Evolutionary conservation across 73 alveolate genomes (phyloP).

Genomic region (Tetrahymena thermophila): DNA sequence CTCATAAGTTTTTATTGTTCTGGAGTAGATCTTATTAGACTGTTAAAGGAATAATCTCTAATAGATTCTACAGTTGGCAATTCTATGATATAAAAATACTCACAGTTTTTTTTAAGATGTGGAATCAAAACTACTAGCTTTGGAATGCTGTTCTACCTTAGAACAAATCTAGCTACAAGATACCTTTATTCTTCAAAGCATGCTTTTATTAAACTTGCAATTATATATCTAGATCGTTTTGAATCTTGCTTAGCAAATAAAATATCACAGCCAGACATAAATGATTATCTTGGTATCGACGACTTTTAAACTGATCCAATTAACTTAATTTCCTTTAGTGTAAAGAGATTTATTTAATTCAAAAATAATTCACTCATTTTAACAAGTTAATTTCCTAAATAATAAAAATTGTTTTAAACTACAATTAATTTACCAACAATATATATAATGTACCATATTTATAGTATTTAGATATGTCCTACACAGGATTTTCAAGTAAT

Average conservation of each 20-base stretch:
- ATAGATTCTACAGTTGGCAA: background rate
- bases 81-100: background rate
- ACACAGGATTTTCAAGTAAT: background rate
- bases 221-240: background rate
- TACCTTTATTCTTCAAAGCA: background rate
- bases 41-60: background rate
- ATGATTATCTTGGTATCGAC: background rate
- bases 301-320: background rate
- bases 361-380: background rate
- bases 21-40: background rate
- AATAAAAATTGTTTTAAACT: background rate
- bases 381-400: background rate
- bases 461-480: background rate
- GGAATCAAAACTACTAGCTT: background rate
- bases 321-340: background rate
- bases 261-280: background rate
- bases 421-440: background rate
- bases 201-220: background rate
- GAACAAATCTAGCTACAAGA: background rate
- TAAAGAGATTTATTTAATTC: background rate
- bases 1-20: background rate
- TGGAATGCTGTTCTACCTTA: background rate
- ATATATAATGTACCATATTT: background rate
- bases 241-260: background rate
- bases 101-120: background rate